Conservation (phyloP, 768 basidiomycete species). For the Boletus rex-veris region DNA sequence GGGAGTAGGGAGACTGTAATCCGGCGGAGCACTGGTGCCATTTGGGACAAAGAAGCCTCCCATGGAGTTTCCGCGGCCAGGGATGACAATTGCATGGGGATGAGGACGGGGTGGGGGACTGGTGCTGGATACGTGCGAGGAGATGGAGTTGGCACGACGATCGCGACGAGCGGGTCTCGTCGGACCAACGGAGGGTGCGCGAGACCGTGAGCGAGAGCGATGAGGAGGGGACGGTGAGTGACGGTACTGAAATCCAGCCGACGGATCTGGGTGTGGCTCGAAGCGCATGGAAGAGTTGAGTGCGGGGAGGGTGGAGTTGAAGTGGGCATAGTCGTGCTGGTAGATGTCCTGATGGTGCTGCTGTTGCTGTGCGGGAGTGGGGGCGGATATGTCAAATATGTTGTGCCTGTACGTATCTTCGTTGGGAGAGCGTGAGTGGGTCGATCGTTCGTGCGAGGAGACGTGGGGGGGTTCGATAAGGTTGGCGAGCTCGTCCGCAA, state of each 20-base stretch:
- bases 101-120: constrained; percentile 44
- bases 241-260: constrained; percentile 23
- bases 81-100: constrained; percentile 73
- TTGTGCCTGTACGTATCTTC: constrained; percentile 49
- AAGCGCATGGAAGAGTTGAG: constrained; percentile 52
- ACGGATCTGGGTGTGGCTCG: constrained; percentile 41
- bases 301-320: constrained; percentile 50
- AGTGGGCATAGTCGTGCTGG: constrained; percentile 36
- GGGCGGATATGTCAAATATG: constrained; percentile 62
- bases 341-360: constrained; percentile 31
- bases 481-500: constrained; percentile 64
- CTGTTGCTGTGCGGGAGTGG: constrained; percentile 34
- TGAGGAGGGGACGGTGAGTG: constrained; percentile 30
- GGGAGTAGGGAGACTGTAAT: constrained; percentile 46
- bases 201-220: constrained; percentile 47
- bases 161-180: constrained; percentile 47
- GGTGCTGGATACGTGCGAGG: constrained; percentile 51
- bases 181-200: constrained; percentile 42
- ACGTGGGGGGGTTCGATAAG: constrained; percentile 44
- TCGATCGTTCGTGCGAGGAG: constrained; percentile 41
- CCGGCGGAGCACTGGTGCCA: constrained; percentile 24
- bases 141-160: constrained; percentile 58
- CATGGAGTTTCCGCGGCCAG: constrained; percentile 36
- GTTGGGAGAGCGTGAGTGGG: constrained; percentile 39
- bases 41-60: constrained; percentile 32